A percentile compares a stretch with the other conserved stretches of the same genome.
These are phyloP conservation scores for Smallanthus sonchifolius DNA, from an alignment of 129 eudicot genomes.

Conservation along the genomic window DNA sequence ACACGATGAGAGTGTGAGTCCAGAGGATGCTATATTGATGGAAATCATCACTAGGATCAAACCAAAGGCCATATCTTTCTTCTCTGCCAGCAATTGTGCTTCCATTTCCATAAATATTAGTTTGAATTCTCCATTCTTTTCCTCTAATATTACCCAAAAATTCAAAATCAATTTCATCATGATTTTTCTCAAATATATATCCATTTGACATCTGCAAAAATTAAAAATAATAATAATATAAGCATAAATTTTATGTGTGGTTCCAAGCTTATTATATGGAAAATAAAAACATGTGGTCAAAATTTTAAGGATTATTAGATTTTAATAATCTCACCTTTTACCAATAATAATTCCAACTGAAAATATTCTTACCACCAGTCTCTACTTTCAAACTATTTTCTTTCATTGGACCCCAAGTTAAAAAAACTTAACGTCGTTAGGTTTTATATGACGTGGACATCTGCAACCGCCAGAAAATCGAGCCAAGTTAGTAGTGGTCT, in stretches of 20 bases:
- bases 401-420: no score
- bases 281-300: conserved; percentile 26
- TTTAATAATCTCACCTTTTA: no score
- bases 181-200: conserved; percentile 72
- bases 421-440: no score
- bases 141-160: conserved; percentile 94
- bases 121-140: conserved; percentile 91
- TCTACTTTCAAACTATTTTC: no score
- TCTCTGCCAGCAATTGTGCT: conserved; percentile 90
- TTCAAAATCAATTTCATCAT: conserved; percentile 91
- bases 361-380: no score
- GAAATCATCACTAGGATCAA: conserved; percentile 85
- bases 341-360: no score
- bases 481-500: no score
- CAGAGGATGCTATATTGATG: conserved; percentile 88
- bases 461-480: no score
- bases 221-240: neutral
- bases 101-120: conserved; percentile 93
- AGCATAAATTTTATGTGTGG: neutral
- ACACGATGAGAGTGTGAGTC: conserved; percentile 79
- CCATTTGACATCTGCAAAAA: conserved; percentile 84
- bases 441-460: no score
- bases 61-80: conserved; percentile 93
- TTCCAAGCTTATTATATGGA: conserved; percentile 1
- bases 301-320: no score